Percentiles rank a stretch among this genome's conserved stretches.
Conservation (phyloP, 345 rosid species). For the Murraya paniculata region DNA sequence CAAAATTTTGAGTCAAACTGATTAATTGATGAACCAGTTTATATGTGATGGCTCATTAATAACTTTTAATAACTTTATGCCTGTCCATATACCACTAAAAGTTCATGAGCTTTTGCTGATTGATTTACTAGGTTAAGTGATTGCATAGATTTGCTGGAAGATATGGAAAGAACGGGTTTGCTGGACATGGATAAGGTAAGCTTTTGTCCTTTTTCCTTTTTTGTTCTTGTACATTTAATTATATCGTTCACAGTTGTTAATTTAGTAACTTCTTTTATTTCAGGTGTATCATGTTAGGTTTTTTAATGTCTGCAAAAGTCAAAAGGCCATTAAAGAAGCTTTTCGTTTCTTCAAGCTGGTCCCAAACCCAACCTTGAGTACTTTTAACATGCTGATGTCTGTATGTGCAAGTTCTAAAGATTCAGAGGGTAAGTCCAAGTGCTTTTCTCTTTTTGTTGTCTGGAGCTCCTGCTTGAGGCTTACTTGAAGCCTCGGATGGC, state of each 20-base stretch:
- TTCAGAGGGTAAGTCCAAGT: constrained; percentile 55
- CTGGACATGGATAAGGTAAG: constrained; percentile 82
- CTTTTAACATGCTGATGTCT: constrained; percentile 94
- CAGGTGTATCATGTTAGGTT: constrained; percentile 89
- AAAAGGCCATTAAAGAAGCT: constrained; percentile 75
- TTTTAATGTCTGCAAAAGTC: constrained; percentile 66
- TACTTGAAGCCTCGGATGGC: constrained; percentile 1
- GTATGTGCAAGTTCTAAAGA: constrained; percentile 81
- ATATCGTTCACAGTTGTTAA: constrained; percentile 5
- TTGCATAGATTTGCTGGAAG: constrained; percentile 75
- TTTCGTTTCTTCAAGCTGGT: constrained; percentile 80
- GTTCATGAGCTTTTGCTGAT: constrained; percentile 18
- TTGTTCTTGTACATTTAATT: neutral
- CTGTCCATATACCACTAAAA: constrained; percentile 8
- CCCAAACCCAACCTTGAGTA: constrained; percentile 79
- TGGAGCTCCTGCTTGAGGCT: neutral
- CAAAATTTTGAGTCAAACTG: neutral
- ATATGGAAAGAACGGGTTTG: constrained; percentile 53
- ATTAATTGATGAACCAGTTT: constrained; percentile 2
- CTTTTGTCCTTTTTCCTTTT: constrained; percentile 9
- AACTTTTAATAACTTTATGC: neutral
- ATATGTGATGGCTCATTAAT: neutral
- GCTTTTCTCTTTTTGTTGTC: neutral
- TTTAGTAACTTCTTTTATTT: constrained; percentile 12
- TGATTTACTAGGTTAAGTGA: constrained; percentile 54